Evolutionary conservation across 495 filamentous ascomycete genomes (phyloP).

Genomic region (Elaphomyces granulatus): DNA sequence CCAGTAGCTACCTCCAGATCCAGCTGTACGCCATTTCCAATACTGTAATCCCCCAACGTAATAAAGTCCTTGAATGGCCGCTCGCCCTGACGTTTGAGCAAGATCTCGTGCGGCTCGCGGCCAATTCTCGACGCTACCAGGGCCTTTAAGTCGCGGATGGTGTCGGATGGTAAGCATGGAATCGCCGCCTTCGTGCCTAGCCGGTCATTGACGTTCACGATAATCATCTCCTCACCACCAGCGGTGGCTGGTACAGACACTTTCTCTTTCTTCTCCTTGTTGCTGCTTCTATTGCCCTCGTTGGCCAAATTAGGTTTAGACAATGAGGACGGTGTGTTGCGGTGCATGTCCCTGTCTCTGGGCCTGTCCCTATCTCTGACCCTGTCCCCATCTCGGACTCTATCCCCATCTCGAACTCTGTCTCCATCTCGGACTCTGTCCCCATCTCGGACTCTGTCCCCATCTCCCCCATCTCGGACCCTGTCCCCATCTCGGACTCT

Average conservation of each 20-base stretch:
- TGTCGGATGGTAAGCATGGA: constrained; percentile 68
- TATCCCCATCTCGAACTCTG: constrained; percentile 12
- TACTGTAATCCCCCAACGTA: constrained; percentile 74
- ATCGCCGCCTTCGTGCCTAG: constrained; percentile 82
- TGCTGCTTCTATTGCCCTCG: constrained; percentile 18
- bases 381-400: constrained; percentile 14
- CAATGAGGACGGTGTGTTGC: no score
- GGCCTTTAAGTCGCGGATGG: constrained; percentile 82
- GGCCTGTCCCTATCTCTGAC: constrained; percentile 7
- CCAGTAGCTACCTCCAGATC: constrained; percentile 47
- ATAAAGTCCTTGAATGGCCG: constrained; percentile 82
- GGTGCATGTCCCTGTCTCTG: background rate
- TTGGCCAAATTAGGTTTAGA: no score
- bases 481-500: constrained; percentile 24
- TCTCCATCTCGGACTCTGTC: constrained; percentile 23
- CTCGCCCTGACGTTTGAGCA: constrained; percentile 83
- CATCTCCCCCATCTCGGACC: constrained; percentile 41
- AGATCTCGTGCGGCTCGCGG: constrained; percentile 75
- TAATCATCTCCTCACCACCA: constrained; percentile 81
- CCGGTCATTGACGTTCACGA: constrained; percentile 83
- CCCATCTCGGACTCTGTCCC: constrained; percentile 25
- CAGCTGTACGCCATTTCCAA: constrained; percentile 78
- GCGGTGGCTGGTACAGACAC: constrained; percentile 20
- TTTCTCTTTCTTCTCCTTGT: constrained; percentile 30
- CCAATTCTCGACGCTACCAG: constrained; percentile 79